Evolutionary conservation across 176 grass and related monocot species (phyloP), one percentile per base, ranked within the genome.

Genomic region (Oryza coarctata): DNA sequence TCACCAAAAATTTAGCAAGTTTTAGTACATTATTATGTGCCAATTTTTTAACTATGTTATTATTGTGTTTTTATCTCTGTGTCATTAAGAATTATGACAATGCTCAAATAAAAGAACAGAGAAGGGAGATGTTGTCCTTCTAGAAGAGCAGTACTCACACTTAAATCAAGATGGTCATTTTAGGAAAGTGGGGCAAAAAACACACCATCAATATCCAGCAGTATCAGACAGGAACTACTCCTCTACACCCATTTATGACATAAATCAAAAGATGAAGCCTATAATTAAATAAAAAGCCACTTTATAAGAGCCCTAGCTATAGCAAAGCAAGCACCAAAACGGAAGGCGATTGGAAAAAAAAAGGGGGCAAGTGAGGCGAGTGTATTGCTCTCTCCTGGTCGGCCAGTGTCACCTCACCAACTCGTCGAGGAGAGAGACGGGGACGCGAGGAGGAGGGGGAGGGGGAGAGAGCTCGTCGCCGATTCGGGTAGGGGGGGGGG

Each of bases 371-470:
- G 55, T 41, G 62, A 66, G 35, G 35, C 43, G 36, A 60, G 55
- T 47, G 41, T 83, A 11, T 65, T 83, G 3, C 66, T 60, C 27
- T 67, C 43, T 65, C 40, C 66, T 55, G 86, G 50, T 64, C 82
- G 65, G 82, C 71, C 41, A 77, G 72, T 82, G 83, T 57, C 71
- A 86, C 73, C 78, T 5, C 47, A 81, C 72, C 78, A 29, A 67
- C 78, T 77, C 73, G 66, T 78, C 58, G 83, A 47, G 58, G 31
- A 14, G 4, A 50, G 49, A 33, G 39, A 30, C 22, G 32, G 31
- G n/a, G 0, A 7, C 50, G 18, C 50, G 50, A n/a, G 6, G 45
- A 17, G 45, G 43, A 45, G 43, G 43, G 15, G 13, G 43, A 45
- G 45, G 44, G 4, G 44, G 39, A 41, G 36, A 5, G 39, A 65